Evolutionary conservation across 2,329 filamentous ascomycete genomes (phyloP), one percentile per base, ranked within the genome.

Genomic region (Phaeomoniella chlamydospora): DNA sequence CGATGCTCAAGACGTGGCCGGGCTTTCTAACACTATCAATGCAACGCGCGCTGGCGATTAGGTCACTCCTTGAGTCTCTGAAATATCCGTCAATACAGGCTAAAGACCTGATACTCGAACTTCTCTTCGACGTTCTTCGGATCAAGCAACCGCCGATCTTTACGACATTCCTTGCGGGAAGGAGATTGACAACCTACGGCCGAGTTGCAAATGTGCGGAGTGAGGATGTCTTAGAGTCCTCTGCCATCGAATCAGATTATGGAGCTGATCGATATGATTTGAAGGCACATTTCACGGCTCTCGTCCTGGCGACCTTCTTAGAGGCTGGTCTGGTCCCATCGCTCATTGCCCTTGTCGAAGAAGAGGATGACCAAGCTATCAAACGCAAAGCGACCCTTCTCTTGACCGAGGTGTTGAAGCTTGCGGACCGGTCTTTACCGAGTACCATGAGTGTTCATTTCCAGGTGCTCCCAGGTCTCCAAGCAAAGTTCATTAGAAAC

Each of bases 111-210:
- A 76, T 94, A 13, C 68, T 98, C 41, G 90, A 98, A 53, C 64
- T 98, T 10, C 59, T 98, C 13, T 94, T 92, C 47, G 75, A 79
- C 47, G 70, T 78, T 14, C 61, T 98, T 35, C 77, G 88, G 22
- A 94, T 98, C 51, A 96, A 96, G 47, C 80, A 87, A 39, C 77
- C 90, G 31, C 78, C 86, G 5, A 98, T 90, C 90, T 92, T 90
- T 5, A 87, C 85, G 0, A 92, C 88, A 0, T 98, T 94, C 54
- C 70, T 98, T 33, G 90, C 92, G 22, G 92, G 90, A 5, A 74
- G 90, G 44, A 72, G 92, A 40, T 65, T 98, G 33, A 98, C 92
- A 1, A 98, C 90, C 0, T 98, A 98, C 54, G 88, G 87, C n/a
- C 74, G 92, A 48, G 87, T 96, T 26, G 77, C 85, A 5, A 90